Conservation (phyloP, 257 asterid species). For the Nicotiana undulata region DNA sequence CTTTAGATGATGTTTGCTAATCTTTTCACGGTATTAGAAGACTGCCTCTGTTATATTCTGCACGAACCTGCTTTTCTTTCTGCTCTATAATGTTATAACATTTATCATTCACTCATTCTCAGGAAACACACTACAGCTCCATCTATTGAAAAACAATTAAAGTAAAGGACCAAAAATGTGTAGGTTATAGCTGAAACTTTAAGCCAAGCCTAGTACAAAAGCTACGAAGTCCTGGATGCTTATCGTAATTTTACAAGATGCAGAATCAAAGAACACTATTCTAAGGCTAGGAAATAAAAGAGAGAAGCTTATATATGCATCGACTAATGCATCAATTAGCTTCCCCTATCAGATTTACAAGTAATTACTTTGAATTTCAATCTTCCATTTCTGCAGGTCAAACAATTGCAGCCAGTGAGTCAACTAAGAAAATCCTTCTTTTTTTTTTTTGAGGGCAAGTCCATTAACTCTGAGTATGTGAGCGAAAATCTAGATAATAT, state of each 20-base stretch:
- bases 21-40: neutral
- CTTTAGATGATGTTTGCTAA: neutral
- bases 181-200: neutral
- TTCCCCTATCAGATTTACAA: neutral
- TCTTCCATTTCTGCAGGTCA: neutral
- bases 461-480: neutral
- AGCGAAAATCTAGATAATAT: neutral
- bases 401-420: neutral
- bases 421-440: neutral
- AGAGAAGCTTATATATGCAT: neutral
- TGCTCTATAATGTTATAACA: neutral
- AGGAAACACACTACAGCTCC: neutral
- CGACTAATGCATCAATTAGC: neutral
- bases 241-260: neutral
- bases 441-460: neutral
- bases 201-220: neutral
- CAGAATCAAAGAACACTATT: neutral
- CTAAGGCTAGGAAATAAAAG: neutral
- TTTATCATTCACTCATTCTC: neutral
- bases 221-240: neutral
- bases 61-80: neutral
- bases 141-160: neutral
- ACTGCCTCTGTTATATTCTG: neutral
- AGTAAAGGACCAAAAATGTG: neutral
- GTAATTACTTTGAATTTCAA: neutral